Evolutionary conservation across 2,329 filamentous ascomycete species (phyloP), one percentile per base, ranked within the genome.

Genomic region (Trichoderma guizhouense): DNA sequence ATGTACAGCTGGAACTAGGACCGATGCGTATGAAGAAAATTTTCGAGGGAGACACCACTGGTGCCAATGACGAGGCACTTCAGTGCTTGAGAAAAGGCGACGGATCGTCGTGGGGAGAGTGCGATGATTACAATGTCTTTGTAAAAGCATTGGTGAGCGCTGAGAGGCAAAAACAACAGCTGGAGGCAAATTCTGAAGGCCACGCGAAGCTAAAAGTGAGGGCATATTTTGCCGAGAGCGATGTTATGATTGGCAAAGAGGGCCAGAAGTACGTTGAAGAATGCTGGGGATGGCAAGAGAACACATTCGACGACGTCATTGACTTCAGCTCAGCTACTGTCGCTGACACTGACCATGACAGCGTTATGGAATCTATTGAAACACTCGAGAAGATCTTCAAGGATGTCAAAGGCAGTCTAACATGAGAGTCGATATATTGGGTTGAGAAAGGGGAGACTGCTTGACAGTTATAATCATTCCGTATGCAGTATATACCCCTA

Each of bases 141-240:
- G 32, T 28, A n/a, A 26, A 55, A 21, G 15, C 30, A n/a, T 18
- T 67, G 1, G 64, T 53, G 32, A 21, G 21, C 3, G 3, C 47
- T 15, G 64, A 67, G 24, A 67, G 51, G 24, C 21, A 57, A 55
- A 67, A 39, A 30, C 21, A n/a, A 11, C 64, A 67, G 15, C 8
- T 28, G 51, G 12, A 67, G 7, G 18, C 30, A 2, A 21, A 21
- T 14, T 39, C 21, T 32, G 15, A 36, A 8, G 51, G 26, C 21
- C 21, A n/a, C 32, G 18, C 5, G 24, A 67, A 55, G 15, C 34
- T 67, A 3, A 67, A 67, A 30, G 18, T 67, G 5, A 57, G 64
- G 14, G 64, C 64, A 14, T 67, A 57, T 39, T 67, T 67, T 21
- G 64, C 64, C 15, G 64, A 67, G 57, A 67, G 15, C 18, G 64